These are phyloP conservation scores for Raphanus sativus DNA, from an alignment of 345 rosid species.

Conservation along the genomic window DNA sequence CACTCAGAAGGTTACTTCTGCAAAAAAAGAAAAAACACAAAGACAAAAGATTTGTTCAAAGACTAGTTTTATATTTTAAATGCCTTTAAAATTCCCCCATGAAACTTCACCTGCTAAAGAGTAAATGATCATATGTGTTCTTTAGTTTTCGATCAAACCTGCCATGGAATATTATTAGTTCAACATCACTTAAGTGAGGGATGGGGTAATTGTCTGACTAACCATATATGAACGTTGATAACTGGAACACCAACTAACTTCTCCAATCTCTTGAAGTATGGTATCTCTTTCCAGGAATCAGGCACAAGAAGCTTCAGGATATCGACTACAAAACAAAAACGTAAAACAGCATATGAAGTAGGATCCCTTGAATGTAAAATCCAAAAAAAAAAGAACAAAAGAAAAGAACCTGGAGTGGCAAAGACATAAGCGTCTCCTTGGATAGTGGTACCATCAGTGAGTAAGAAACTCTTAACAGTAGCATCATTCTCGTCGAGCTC, in stretches of 20 bases:
- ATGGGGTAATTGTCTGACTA: no score
- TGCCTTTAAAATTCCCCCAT: background rate
- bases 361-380: conserved; percentile 1
- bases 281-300: conserved; percentile 74
- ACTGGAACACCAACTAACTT: conserved; percentile 97
- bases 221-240: conserved; percentile 97
- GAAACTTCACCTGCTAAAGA: conserved; percentile 82
- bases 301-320: conserved; percentile 86
- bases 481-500: conserved; percentile 79
- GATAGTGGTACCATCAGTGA: conserved; percentile 60
- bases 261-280: conserved; percentile 81
- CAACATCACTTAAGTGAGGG: background rate
- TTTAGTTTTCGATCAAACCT: conserved; percentile 94
- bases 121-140: conserved; percentile 87
- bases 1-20: conserved; percentile 94
- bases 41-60: conserved; percentile 10
- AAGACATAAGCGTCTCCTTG: conserved; percentile 87
- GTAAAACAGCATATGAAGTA: conserved; percentile 22
- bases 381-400: background rate
- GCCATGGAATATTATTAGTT: conserved; percentile 37
- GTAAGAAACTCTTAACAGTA: conserved; percentile 68
- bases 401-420: conserved; percentile 76
- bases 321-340: conserved; percentile 60
- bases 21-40: background rate
- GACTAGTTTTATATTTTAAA: background rate